Evolutionary conservation across 768 basidiomycete genomes (phyloP), one percentile per base, ranked within the genome.

Genomic region (Mycena amicta): DNA sequence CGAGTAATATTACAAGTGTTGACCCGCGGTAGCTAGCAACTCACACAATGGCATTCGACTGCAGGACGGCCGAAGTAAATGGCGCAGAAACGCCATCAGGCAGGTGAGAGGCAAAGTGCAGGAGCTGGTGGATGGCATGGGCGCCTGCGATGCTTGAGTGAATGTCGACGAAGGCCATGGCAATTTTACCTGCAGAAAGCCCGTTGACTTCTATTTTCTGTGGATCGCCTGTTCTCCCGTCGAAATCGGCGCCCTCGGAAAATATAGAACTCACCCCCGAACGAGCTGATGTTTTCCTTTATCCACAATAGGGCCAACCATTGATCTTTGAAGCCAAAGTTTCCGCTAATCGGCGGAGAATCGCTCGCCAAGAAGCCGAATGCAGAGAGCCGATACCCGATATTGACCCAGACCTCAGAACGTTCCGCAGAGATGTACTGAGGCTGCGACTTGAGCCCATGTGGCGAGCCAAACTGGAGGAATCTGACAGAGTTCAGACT

Each of bases 281-380:
- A 92, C 0, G 74, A 72, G 37, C 70, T 70, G 22, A 92, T 89
- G 63, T 92, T 89, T 18, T 81, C 81, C 46, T 76, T 81, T 25
- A 92, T 74, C 89, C 90, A 92, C 63, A 82, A 74, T n/a, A 92
- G 66, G 1, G 85, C 90, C 20, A 89, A 66, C 90, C 90, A 92
- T 65, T 89, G 89, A 66, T 92, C 90, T 70, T 91, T 92, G 75
- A 92, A 92, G 1, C 90, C 90, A 68, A 87, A 92, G 66, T 92
- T 93, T 2, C 91, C 90, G 16, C 76, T 75, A 46, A 92, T 68
- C 40, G 72, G 67, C 13, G 88, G 88, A 57, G 81, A 70, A 45
- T 88, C 85, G 61, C 80, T 80, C 0, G 88, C 89, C 22, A 93
- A 73, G 66, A 90, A 93, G 0, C 90, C 90, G 64, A 92, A 88